phyloP scores from a whole-genome alignment of 768 basidiomycete genomes.

The Macrolepiota fuliginosa region DNA sequence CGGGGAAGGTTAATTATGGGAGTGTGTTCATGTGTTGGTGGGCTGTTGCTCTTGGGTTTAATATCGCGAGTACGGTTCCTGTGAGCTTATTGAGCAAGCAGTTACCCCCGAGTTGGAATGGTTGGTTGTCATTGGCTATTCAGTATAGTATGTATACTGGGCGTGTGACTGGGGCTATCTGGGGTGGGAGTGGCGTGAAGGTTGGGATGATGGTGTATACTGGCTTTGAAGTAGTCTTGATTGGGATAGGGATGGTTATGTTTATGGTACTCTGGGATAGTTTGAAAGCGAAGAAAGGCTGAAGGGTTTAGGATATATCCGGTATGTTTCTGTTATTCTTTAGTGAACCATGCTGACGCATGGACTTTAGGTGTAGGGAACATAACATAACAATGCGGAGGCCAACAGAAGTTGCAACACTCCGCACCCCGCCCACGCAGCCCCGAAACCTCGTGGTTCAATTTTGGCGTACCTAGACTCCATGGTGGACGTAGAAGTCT shows the following conservation, averaged over 20 bases:
- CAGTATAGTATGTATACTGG: conserved; percentile 70
- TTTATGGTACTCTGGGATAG: conserved; percentile 56
- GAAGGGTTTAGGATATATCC: background rate
- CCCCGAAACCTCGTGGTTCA: too few relatives aligned
- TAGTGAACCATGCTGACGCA: too few relatives aligned
- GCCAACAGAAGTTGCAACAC: too few relatives aligned
- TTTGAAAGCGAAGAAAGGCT: conserved; percentile 63
- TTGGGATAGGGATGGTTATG: conserved; percentile 54
- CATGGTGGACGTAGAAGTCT: too few relatives aligned
- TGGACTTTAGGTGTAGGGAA: too few relatives aligned
- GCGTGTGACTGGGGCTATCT: conserved; percentile 60
- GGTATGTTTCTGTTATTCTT: too few relatives aligned
- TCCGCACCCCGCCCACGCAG: too few relatives aligned
- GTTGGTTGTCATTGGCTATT: conserved; percentile 50
- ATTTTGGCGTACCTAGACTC: too few relatives aligned
- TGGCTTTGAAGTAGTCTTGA: conserved; percentile 55
- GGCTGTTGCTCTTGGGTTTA: conserved; percentile 67
- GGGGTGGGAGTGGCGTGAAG: conserved; percentile 61
- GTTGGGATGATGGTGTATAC: conserved; percentile 61
- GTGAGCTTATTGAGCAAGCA: conserved; percentile 67
- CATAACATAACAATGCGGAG: too few relatives aligned
- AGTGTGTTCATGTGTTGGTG: conserved; percentile 51
- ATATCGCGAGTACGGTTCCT: conserved; percentile 65
- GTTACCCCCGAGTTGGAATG: conserved; percentile 61
- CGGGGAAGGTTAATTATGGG: conserved; percentile 41